Evolutionary conservation across 2,329 filamentous ascomycete genomes (phyloP).

Genomic region (Arthrobotrys megalospora): DNA sequence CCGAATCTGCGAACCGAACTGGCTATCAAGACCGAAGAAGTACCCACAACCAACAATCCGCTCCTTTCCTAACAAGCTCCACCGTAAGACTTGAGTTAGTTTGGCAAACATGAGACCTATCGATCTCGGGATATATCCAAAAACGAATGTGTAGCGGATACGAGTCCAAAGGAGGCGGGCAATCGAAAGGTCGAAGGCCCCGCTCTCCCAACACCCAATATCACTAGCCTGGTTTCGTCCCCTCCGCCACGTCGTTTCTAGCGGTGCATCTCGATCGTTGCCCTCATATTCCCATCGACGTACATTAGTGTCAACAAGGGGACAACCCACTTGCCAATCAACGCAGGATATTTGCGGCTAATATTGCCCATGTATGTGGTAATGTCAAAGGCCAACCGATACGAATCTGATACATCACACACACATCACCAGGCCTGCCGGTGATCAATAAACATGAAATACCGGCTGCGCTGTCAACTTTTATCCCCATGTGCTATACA

Average conservation of each 20-base stretch:
- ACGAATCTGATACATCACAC: conserved; percentile 36
- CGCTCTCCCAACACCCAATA: conserved; percentile 19
- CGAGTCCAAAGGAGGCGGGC: conserved; percentile 7
- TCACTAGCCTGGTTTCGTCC: conserved; percentile 29
- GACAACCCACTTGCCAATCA: conserved; percentile 21
- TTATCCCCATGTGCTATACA: conserved; percentile 31
- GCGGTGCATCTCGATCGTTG: conserved; percentile 26
- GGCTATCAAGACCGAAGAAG: conserved; percentile 21
- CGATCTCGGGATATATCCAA: conserved; percentile 41
- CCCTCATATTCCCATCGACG: conserved; percentile 13
- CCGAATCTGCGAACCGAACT: conserved; percentile 55
- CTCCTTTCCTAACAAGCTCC: conserved; percentile 28
- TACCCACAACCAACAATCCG: conserved; percentile 12
- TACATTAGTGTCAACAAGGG: conserved; percentile 32
- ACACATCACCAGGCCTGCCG: conserved; percentile 32
- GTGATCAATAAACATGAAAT: conserved; percentile 57
- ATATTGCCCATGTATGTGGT: conserved; percentile 43
- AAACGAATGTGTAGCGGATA: conserved; percentile 19
- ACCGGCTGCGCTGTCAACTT: conserved; percentile 31
- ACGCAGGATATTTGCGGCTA: conserved; percentile 36
- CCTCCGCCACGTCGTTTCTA: conserved; percentile 41
- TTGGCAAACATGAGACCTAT: conserved; percentile 36
- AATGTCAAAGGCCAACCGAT: conserved; percentile 27
- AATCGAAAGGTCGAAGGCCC: conserved; percentile 22
- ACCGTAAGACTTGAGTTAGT: conserved; percentile 27